These are phyloP conservation scores for Leccinum boreale DNA, from an alignment of 768 basidiomycete genomes.

Conservation along the genomic window DNA sequence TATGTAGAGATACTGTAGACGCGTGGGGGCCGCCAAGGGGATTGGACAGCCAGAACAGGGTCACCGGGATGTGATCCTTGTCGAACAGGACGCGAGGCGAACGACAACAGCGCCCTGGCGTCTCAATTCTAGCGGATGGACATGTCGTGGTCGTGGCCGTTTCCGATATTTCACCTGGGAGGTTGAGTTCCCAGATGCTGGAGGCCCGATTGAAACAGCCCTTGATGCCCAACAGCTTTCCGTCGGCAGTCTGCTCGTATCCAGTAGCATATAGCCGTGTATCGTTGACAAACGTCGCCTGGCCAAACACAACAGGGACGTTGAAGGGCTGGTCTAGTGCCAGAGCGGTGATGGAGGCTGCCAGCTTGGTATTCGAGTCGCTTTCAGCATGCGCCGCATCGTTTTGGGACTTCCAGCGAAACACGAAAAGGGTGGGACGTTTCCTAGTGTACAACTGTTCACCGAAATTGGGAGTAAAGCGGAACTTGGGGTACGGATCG, in stretches of 20 bases:
- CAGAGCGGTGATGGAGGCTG: conserved; percentile 12
- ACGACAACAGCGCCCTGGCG: conserved; percentile 46
- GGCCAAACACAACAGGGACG: conserved; percentile 46
- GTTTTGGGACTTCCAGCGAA: conserved; percentile 39
- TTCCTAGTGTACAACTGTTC: conserved; percentile 56
- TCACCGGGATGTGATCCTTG: conserved; percentile 15
- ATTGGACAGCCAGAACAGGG: conserved; percentile 54
- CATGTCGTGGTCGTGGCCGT: conserved; percentile 13
- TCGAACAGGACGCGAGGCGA: conserved; percentile 48
- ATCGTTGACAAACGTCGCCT: conserved; percentile 48
- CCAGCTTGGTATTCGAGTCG: neutral
- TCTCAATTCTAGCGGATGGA: conserved; percentile 36
- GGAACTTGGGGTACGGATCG: conserved; percentile 41
- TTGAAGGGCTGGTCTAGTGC: conserved; percentile 5
- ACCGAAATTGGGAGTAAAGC: conserved; percentile 59
- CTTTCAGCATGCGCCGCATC: neutral
- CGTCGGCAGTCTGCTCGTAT: conserved; percentile 56
- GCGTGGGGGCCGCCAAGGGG: conserved; percentile 57
- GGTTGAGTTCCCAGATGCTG: conserved; percentile 49
- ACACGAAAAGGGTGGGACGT: conserved; percentile 51
- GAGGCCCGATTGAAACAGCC: conserved; percentile 56
- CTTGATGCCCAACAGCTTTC: conserved; percentile 55
- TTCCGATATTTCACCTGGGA: conserved; percentile 1
- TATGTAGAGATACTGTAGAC: conserved; percentile 45
- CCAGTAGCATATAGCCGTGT: conserved; percentile 54